Conservation (phyloP, 2,329 filamentous ascomycete species). For the Aspergillus sp. region DNA sequence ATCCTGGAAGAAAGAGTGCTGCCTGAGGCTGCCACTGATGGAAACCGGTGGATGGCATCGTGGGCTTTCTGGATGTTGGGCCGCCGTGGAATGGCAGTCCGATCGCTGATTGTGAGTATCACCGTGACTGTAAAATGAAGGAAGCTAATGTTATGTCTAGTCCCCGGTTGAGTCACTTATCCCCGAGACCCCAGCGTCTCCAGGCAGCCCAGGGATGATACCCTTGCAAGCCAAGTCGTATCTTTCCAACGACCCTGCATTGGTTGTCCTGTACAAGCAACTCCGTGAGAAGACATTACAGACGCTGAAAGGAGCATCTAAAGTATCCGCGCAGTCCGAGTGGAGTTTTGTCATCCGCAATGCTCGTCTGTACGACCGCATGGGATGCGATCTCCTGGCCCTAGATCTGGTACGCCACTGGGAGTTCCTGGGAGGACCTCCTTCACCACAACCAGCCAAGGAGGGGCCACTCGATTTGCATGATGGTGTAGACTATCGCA, state of each 20-base stretch:
- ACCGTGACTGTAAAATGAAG: no score
- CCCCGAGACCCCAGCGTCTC: conserved; percentile 49
- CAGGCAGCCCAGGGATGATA: conserved; percentile 61
- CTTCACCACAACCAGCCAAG: conserved; percentile 40
- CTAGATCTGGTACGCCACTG: conserved; percentile 68
- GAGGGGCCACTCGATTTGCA: conserved; percentile 28
- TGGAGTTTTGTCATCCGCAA: conserved; percentile 90
- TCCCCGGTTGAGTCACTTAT: conserved; percentile 76
- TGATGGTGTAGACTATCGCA: conserved; percentile 61
- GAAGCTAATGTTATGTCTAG: conserved; percentile 42
- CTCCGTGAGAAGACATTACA: conserved; percentile 79
- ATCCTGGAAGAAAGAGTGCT: conserved; percentile 81
- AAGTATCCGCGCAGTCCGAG: conserved; percentile 75
- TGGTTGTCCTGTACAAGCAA: conserved; percentile 84
- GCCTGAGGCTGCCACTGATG: conserved; percentile 72
- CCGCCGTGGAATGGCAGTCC: conserved; percentile 78
- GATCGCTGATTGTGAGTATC: conserved; percentile 72
- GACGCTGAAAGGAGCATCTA: conserved; percentile 80
- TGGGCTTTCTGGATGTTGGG: conserved; percentile 95
- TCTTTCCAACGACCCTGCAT: conserved; percentile 84
- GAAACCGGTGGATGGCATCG: conserved; percentile 89
- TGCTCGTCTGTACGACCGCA: conserved; percentile 78
- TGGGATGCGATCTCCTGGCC: conserved; percentile 90
- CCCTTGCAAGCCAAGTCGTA: conserved; percentile 73
- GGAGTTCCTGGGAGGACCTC: conserved; percentile 47